Conservation (phyloP, 148 eudicot species). For the Dysphania ambrosioides region DNA sequence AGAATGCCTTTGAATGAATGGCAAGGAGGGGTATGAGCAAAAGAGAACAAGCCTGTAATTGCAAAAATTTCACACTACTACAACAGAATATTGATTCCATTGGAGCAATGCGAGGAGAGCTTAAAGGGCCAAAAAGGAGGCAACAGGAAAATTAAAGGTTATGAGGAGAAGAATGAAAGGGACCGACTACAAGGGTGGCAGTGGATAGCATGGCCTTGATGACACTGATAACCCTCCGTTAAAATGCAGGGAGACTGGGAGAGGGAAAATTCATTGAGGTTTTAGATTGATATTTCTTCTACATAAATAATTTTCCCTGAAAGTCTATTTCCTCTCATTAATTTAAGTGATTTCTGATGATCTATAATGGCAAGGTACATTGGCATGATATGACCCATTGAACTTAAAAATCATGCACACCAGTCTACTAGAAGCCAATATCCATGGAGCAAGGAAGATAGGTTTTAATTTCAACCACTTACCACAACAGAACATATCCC, state of each 20-base stretch:
- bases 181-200: background rate
- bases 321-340: background rate
- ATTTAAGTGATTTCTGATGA: background rate
- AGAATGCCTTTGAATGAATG: no score
- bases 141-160: background rate
- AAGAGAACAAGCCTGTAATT: background rate
- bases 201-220: background rate
- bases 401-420: background rate
- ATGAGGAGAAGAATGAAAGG: background rate
- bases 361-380: background rate
- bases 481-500: conserved; percentile 95
- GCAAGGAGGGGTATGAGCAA: background rate
- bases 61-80: background rate
- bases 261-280: background rate
- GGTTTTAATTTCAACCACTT: conserved; percentile 30
- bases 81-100: background rate
- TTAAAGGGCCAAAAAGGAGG: background rate
- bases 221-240: background rate
- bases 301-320: background rate
- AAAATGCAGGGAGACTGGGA: background rate
- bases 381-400: background rate
- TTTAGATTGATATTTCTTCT: background rate
- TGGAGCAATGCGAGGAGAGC: background rate
- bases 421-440: background rate
- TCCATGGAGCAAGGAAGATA: background rate